A percentile compares a stretch with the other conserved stretches of the same genome.
These are phyloP conservation scores for Botryotinia convoluta DNA, from an alignment of 2,329 filamentous ascomycete species.

Conservation along the genomic window DNA sequence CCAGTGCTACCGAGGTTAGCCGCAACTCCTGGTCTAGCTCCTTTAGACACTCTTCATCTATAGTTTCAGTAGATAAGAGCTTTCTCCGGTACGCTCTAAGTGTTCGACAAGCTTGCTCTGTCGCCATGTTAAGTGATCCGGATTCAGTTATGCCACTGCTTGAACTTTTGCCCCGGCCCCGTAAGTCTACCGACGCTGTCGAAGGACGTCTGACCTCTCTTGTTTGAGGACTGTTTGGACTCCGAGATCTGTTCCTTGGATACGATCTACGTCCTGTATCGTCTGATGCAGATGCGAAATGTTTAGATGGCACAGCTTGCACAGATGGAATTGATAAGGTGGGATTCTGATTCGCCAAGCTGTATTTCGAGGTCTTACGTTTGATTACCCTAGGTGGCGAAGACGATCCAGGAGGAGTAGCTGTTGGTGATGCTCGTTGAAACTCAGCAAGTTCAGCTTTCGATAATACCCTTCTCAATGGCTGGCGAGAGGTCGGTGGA, in stretches of 20 bases:
- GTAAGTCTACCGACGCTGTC: slow-evolving; percentile 47
- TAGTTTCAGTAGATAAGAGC: slow-evolving; percentile 52
- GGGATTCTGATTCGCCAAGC: slow-evolving; percentile 52
- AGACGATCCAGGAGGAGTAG: slow-evolving; percentile 44
- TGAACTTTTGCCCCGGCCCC: slow-evolving; percentile 51
- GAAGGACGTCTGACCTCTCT: slow-evolving; percentile 50
- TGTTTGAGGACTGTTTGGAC: slow-evolving; percentile 28
- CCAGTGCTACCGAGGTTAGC: slow-evolving; percentile 58
- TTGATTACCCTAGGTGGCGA: slow-evolving; percentile 56
- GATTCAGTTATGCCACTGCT: slow-evolving; percentile 44
- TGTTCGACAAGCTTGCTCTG: slow-evolving; percentile 62
- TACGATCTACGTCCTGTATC: slow-evolving; percentile 29
- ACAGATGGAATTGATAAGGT: slow-evolving; percentile 39
- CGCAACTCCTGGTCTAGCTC: slow-evolving; percentile 65
- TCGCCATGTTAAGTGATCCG: slow-evolving; percentile 59
- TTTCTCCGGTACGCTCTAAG: slow-evolving; percentile 63
- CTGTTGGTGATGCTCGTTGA: slow-evolving; percentile 49
- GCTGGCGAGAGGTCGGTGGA: slow-evolving; percentile 59
- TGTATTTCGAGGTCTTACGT: slow-evolving; percentile 52
- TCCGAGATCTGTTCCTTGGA: slow-evolving; percentile 34
- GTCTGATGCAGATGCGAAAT: slow-evolving; percentile 35
- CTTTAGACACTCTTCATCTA: slow-evolving; percentile 56
- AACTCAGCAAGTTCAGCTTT: slow-evolving; percentile 85
- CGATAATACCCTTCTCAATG: slow-evolving; percentile 80
- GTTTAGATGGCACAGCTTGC: slow-evolving; percentile 30